Percentiles rank a stretch among this genome's conserved stretches.
phyloP scores from a whole-genome alignment of 2,329 filamentous ascomycete genomes.

The Raffaelea albimanens region DNA sequence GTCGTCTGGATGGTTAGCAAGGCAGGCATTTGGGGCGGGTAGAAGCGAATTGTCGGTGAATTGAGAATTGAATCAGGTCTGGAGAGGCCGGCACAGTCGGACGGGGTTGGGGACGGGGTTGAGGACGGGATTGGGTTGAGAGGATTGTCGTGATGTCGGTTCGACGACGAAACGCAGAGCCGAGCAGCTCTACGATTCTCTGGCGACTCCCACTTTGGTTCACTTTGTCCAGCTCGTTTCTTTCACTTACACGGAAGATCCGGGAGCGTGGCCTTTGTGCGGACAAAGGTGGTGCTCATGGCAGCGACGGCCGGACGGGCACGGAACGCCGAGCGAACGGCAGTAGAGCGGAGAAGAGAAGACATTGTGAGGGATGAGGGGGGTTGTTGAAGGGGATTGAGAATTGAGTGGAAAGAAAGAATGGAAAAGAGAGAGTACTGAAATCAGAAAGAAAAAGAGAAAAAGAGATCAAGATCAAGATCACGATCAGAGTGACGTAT shows the following conservation, averaged over 20 bases:
- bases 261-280: constrained; percentile 86
- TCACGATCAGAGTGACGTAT: no score
- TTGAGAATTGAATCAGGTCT: no score
- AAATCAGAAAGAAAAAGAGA: background rate
- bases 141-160: no score
- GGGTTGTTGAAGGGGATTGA: constrained; percentile 1
- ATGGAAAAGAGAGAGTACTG: background rate
- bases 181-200: no score
- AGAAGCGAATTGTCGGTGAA: no score
- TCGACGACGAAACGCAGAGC: no score
- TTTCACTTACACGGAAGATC: constrained; percentile 60
- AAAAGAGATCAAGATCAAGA: background rate
- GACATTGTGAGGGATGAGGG: constrained; percentile 4
- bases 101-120: no score
- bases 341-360: constrained; percentile 37
- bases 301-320: constrained; percentile 55
- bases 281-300: constrained; percentile 64
- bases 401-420: constrained; percentile 5
- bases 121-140: no score
- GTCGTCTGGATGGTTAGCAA: constrained; percentile 55
- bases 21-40: no score
- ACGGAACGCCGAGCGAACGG: constrained; percentile 62
- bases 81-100: no score
- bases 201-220: no score
- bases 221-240: no score